Percentiles rank a stretch among this genome's conserved stretches.
Conservation (phyloP, 2,329 filamentous ascomycete genomes). For the Alternaria metachromatica region DNA sequence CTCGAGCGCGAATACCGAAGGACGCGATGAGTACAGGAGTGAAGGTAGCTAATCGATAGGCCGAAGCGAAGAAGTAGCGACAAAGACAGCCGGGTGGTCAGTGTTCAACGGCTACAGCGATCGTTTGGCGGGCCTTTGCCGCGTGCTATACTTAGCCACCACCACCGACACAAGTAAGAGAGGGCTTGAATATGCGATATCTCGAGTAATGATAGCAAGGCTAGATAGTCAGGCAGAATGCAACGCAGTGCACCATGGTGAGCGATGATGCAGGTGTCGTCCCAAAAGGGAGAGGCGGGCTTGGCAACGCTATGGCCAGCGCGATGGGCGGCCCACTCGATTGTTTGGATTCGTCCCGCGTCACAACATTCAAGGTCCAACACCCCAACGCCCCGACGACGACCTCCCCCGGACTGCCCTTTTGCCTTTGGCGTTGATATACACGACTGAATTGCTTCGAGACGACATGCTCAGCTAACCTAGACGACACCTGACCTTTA, state of each 20-base stretch:
- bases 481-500: conserved; percentile 3
- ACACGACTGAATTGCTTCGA: conserved; percentile 16
- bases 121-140: neutral
- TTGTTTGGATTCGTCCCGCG: conserved; percentile 28
- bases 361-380: conserved; percentile 24
- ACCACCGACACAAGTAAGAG: neutral
- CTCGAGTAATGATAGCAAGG: neutral
- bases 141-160: neutral
- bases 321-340: conserved; percentile 21
- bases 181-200: neutral
- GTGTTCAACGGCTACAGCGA: conserved; percentile 17
- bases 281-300: conserved; percentile 8
- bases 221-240: neutral
- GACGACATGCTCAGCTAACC: conserved; percentile 31
- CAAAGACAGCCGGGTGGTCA: conserved; percentile 16
- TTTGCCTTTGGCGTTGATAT: conserved; percentile 14
- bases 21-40: neutral
- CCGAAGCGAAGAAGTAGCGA: conserved; percentile 8
- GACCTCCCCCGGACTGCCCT: conserved; percentile 17
- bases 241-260: neutral
- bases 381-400: conserved; percentile 19
- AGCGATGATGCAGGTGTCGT: neutral
- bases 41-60: conserved; percentile 2
- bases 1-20: neutral
- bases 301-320: conserved; percentile 24